Evolutionary conservation across 257 asterid genomes (phyloP).

Genomic region (Solanum virginianum): DNA sequence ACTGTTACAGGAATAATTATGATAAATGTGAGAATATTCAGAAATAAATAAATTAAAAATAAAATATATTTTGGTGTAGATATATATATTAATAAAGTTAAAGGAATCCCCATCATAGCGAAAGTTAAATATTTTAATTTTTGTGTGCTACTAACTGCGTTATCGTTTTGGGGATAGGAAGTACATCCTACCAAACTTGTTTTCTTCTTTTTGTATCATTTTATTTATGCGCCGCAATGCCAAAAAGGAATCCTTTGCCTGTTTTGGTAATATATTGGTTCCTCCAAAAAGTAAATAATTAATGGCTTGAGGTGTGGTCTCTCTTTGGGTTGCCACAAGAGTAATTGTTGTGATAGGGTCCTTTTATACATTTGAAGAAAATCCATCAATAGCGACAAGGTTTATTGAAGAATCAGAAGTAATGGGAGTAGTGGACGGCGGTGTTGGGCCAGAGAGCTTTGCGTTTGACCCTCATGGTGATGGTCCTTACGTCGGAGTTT

Average conservation of each 20-base stretch:
- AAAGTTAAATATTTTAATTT: background rate
- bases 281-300: too few species aligned
- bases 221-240: background rate
- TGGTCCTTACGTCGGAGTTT: slow-evolving; percentile 64
- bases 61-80: too few species aligned
- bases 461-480: slow-evolving; percentile 32
- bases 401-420: background rate
- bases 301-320: too few species aligned
- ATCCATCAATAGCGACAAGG: background rate
- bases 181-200: too few species aligned
- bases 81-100: background rate
- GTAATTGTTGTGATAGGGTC: background rate
- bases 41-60: too few species aligned
- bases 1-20: background rate
- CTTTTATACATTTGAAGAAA: background rate
- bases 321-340: background rate
- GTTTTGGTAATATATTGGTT: too few species aligned
- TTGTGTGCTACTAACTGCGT: background rate
- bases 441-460: slow-evolving; percentile 55
- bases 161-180: too few species aligned
- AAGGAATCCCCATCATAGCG: background rate
- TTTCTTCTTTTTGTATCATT: background rate
- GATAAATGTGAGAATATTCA: background rate
- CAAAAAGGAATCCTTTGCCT: too few species aligned
- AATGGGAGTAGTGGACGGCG: background rate